Base-by-base conservation (phyloP, 2,329 filamentous ascomycete genomes). In the Exutisphaerella laricina region DNA sequence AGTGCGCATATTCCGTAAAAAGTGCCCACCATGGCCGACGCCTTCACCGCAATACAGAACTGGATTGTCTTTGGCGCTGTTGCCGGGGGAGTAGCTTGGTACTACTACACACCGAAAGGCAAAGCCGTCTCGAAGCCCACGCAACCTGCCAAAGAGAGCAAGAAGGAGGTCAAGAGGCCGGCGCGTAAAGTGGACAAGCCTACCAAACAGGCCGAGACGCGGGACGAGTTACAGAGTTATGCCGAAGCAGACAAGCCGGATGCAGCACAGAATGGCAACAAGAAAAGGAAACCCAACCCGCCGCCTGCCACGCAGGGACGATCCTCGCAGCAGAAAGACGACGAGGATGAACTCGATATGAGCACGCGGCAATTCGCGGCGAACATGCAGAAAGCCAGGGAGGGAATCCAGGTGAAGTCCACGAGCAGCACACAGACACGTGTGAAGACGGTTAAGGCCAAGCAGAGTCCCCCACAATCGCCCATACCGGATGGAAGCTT, bases 291-390 rank as follows among this genome's bases (percentile, higher is more conserved):
- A 13, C 57, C 52, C 13, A 52, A 45, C 40, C 58, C 58, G 21
- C 48, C 49, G 38, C 40, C 42, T 28, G 32, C 41, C 14, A 22
- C 34, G 4, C 48, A 41, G 20, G 33, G 17, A 23, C 36, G 48
- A 14, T 30, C 49, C 33, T 46, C 61, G 37, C 61, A 55, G 10
- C 43, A 50, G 31, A 56, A 67, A 31, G 46, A 66, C 5, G 64
- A 57, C 43, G 65, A 71, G 45, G 75, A 71, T 5, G 74, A 83
- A 45, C 79, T 83, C 46, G 77, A 77, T 32, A 71, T 80, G 43
- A 80, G 82, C 59, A 84, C 84, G 62, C 77, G 76, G 57, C 84
- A 88, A 53, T 90, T 92, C 63, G 87, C 87, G 22, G 77, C 77
- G 57, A 82, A 85, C 62, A 73, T 92, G 54, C 70, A 79, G 44